phyloP scores from a whole-genome alignment of 495 filamentous ascomycete species.

The Penicillium maclennaniae region DNA sequence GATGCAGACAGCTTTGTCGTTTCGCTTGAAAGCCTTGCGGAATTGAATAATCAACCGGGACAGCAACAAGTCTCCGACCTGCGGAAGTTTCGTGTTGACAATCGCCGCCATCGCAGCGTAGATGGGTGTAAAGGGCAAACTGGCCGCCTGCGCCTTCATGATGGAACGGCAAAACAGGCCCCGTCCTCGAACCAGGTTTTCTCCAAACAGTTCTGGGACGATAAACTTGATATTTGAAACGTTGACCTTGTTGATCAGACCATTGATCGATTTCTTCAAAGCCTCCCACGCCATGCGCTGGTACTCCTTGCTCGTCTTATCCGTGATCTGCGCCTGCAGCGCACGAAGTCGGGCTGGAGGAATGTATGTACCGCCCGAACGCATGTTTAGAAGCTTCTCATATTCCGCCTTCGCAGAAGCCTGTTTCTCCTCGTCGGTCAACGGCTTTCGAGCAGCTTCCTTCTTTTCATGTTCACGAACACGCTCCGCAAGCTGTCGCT shows the following conservation, averaged over 20 bases:
- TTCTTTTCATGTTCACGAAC: conserved; percentile 52
- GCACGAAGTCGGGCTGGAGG: conserved; percentile 87
- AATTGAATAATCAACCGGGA: conserved; percentile 88
- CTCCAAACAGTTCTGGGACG: conserved; percentile 88
- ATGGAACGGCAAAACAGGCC: conserved; percentile 92
- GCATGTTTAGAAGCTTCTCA: conserved; percentile 81
- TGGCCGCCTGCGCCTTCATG: conserved; percentile 97
- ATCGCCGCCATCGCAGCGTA: conserved; percentile 94
- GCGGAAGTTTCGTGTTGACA: conserved; percentile 94
- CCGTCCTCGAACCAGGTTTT: conserved; percentile 87
- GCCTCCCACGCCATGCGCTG: conserved; percentile 99
- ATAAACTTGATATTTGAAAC: conserved; percentile 96
- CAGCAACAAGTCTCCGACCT: conserved; percentile 86
- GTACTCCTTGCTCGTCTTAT: conserved; percentile 93
- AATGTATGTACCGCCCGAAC: conserved; percentile 93
- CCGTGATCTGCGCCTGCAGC: conserved; percentile 92
- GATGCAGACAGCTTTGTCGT: conserved; percentile 92
- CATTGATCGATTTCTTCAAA: conserved; percentile 97
- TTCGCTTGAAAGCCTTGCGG: conserved; percentile 90
- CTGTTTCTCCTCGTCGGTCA: conserved; percentile 81
- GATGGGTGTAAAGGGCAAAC: conserved; percentile 91
- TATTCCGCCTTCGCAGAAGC: conserved; percentile 83
- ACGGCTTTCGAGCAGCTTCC: conserved; percentile 50
- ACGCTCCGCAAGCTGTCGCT: conserved; percentile 60
- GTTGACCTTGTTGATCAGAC: conserved; percentile 98